Percentiles rank a stretch among this genome's conserved stretches.
These are phyloP conservation scores for Hamigera avellanea DNA, from an alignment of 495 filamentous ascomycete species.

Conservation along the genomic window DNA sequence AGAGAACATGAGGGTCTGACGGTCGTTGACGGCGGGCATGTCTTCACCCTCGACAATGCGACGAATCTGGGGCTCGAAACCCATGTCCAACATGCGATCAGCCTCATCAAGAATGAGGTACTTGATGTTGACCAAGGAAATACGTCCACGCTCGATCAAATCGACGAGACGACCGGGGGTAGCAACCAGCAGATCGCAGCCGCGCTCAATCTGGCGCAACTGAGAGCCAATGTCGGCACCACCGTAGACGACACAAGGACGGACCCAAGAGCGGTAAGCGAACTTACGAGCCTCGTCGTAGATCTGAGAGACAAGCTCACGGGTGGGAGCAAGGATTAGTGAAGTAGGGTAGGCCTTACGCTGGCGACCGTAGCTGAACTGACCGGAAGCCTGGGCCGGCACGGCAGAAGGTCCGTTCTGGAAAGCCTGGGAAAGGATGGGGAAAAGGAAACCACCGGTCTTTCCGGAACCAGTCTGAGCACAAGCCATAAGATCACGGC, in stretches of 20 bases:
- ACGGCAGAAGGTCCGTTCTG: conserved; percentile 67
- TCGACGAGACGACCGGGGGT: conserved; percentile 96
- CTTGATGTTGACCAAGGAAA: conserved; percentile 93
- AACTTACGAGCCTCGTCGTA: conserved; percentile 98
- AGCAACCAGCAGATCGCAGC: conserved; percentile 93
- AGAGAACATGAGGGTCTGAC: conserved; percentile 99
- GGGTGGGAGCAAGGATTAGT: conserved; percentile 88
- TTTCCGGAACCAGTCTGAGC: conserved; percentile 99
- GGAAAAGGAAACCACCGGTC: conserved; percentile 98
- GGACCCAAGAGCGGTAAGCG: conserved; percentile 96
- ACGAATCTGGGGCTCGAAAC: conserved; percentile 99
- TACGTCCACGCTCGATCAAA: conserved; percentile 95
- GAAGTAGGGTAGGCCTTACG: conserved; percentile 96
- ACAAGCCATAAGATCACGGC: conserved; percentile 97
- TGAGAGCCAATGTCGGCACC: conserved; percentile 97
- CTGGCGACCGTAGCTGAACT: conserved; percentile 65
- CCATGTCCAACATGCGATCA: conserved; percentile 99
- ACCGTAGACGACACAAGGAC: conserved; percentile 96
- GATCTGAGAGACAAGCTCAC: conserved; percentile 97
- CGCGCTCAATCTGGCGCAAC: conserved; percentile 92
- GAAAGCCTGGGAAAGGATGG: conserved; percentile 93
- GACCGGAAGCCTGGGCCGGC: conserved; percentile 45
- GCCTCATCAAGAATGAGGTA: conserved; percentile 98
- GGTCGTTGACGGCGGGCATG: conserved; percentile 74
- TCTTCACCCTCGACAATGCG: conserved; percentile 97